Conservation (phyloP, 148 eudicot genomes). For the Spergularia bocconei region DNA sequence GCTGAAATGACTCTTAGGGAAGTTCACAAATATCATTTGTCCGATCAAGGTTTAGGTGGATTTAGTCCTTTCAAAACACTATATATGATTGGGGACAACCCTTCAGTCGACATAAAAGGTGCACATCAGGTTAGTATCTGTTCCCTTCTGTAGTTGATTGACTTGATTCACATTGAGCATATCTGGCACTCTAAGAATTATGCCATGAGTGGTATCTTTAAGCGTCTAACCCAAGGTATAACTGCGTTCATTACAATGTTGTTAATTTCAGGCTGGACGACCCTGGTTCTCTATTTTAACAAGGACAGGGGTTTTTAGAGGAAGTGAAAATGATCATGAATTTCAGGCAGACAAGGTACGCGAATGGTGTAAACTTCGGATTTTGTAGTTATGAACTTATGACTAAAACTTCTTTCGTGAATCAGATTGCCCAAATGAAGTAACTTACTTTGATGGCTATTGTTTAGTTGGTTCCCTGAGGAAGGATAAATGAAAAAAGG, state of each 20-base stretch:
- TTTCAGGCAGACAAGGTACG: slow-evolving; percentile 82
- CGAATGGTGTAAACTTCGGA: not conserved
- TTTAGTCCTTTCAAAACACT: slow-evolving; percentile 53
- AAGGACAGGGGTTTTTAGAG: slow-evolving; percentile 86
- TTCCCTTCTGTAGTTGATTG: not conserved
- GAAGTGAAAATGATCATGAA: slow-evolving; percentile 57
- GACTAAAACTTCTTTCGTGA: too few species aligned
- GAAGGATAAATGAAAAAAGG: not conserved
- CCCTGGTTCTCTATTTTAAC: slow-evolving; percentile 96
- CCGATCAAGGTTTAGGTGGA: slow-evolving; percentile 24
- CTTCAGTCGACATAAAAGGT: slow-evolving; percentile 86
- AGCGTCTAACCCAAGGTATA: too few species aligned
- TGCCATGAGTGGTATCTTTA: not conserved
- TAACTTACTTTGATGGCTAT: too few species aligned
- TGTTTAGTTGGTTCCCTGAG: too few species aligned
- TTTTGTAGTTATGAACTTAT: not conserved
- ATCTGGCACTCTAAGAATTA: not conserved
- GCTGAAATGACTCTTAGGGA: slow-evolving; percentile 60
- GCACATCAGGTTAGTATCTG: slow-evolving; percentile 62
- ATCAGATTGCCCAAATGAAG: too few species aligned
- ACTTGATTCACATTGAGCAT: not conserved
- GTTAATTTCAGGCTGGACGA: slow-evolving; percentile 63
- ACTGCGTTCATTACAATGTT: not conserved
- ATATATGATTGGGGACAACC: slow-evolving; percentile 96
- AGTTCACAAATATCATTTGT: slow-evolving; percentile 23